Conservation (phyloP, 768 basidiomycete genomes). For the Boletus edulis region DNA sequence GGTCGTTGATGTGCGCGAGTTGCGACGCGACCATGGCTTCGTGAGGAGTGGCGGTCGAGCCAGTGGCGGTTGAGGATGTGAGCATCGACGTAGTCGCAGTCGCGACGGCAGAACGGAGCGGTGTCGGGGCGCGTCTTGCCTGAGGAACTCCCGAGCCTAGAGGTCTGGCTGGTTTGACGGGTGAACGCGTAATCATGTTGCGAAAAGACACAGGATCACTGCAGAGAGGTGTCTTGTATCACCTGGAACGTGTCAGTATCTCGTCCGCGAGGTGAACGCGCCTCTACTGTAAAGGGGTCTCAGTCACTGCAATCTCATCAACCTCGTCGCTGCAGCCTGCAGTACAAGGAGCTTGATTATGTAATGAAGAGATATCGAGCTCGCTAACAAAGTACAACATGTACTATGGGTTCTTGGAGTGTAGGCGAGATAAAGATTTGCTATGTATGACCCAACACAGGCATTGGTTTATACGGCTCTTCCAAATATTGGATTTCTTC, state of each 20-base stretch:
- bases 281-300: conserved; percentile 1
- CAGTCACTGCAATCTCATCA: conserved; percentile 8
- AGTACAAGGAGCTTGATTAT: conserved; percentile 10
- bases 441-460: conserved; percentile 38
- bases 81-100: conserved; percentile 26
- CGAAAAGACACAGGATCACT: neutral
- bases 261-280: neutral
- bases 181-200: conserved; percentile 30
- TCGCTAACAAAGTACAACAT: neutral
- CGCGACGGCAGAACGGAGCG: conserved; percentile 16
- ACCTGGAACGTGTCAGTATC: conserved; percentile 1
- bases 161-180: conserved; percentile 21
- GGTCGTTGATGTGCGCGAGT: conserved; percentile 68
- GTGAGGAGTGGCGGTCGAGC: conserved; percentile 32
- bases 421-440: neutral
- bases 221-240: neutral
- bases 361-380: conserved; percentile 4
- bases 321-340: neutral
- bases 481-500: conserved; percentile 50
- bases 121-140: conserved; percentile 19
- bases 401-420: neutral
- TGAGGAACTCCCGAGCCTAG: conserved; percentile 5
- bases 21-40: conserved; percentile 58
- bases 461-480: conserved; percentile 42
- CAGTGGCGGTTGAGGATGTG: conserved; percentile 28